Evolutionary conservation across 192 early-diverging fungal species (phyloP).

Genomic region (Piromyces sp.): DNA sequence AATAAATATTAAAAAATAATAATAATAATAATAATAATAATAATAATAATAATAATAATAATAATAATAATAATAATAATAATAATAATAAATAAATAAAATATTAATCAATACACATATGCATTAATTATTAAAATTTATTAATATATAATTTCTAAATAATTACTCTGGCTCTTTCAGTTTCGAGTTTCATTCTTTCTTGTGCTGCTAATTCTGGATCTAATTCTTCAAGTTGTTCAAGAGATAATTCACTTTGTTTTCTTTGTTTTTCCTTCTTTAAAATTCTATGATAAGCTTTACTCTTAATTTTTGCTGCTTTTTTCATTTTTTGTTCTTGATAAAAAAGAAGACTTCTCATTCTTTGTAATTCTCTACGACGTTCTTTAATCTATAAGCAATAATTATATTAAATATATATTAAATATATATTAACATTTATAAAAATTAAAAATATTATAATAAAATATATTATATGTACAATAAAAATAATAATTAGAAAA

Average conservation of each 20-base stretch:
- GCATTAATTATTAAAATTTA: no score
- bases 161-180: conserved; percentile 45
- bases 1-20: no score
- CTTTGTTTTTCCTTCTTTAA: conserved; percentile 59
- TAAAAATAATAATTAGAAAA: no score
- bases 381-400: no score
- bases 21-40: no score
- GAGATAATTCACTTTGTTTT: conserved; percentile 18
- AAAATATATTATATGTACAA: no score
- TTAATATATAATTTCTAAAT: no score
- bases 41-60: no score
- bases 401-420: neutral
- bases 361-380: conserved; percentile 58
- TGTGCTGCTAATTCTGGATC: conserved; percentile 53
- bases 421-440: neutral
- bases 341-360: conserved; percentile 88
- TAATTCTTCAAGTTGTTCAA: conserved; percentile 26
- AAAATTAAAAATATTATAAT: neutral
- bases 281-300: conserved; percentile 82
- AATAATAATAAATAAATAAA: no score
- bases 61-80: no score
- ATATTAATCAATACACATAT: no score
- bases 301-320: conserved; percentile 91
- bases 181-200: conserved; percentile 48
- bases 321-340: conserved; percentile 80